These are phyloP conservation scores for Wickerhamomyces silvicola DNA, from an alignment of 805 yeast genomes.

Conservation along the genomic window DNA sequence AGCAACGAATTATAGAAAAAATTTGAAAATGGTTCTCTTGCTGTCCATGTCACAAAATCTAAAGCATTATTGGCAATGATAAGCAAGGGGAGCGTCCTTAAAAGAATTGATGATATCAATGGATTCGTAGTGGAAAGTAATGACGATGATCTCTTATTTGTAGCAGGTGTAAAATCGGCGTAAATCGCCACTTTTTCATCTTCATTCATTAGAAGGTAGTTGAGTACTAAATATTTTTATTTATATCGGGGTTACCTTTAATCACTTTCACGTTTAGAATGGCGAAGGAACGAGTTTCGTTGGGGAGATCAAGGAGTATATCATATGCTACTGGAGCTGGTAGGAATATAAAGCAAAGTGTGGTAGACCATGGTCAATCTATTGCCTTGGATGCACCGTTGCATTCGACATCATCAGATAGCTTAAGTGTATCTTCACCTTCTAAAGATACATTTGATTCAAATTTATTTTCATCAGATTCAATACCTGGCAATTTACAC, in stretches of 20 bases:
- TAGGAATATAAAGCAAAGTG: neutral
- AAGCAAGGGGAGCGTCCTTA: slow-evolving; percentile 39
- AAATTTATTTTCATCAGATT: slow-evolving; percentile 3
- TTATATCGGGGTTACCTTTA: too few species aligned
- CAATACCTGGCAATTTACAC: slow-evolving; percentile 31
- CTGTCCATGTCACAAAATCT: slow-evolving; percentile 42
- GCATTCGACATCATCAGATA: slow-evolving; percentile 4
- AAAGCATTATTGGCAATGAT: slow-evolving; percentile 34
- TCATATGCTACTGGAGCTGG: slow-evolving; percentile 1
- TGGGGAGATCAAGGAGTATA: slow-evolving; percentile 1
- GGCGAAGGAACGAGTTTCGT: too few species aligned
- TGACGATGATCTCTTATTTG: slow-evolving; percentile 2
- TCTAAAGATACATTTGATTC: slow-evolving; percentile 7
- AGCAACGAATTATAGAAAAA: slow-evolving; percentile 31
- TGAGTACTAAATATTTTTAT: too few species aligned
- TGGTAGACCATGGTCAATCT: neutral
- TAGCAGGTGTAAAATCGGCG: slow-evolving; percentile 4
- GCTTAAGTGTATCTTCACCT: neutral
- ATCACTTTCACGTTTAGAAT: too few species aligned
- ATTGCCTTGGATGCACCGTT: slow-evolving; percentile 3
- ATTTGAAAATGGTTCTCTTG: slow-evolving; percentile 35
- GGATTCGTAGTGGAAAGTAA: slow-evolving; percentile 21
- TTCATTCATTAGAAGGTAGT: too few species aligned
- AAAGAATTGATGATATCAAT: slow-evolving; percentile 34
- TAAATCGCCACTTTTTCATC: slow-evolving; percentile 1